Conservation (phyloP, 305 asterid species). For the Ajuga reptans region DNA sequence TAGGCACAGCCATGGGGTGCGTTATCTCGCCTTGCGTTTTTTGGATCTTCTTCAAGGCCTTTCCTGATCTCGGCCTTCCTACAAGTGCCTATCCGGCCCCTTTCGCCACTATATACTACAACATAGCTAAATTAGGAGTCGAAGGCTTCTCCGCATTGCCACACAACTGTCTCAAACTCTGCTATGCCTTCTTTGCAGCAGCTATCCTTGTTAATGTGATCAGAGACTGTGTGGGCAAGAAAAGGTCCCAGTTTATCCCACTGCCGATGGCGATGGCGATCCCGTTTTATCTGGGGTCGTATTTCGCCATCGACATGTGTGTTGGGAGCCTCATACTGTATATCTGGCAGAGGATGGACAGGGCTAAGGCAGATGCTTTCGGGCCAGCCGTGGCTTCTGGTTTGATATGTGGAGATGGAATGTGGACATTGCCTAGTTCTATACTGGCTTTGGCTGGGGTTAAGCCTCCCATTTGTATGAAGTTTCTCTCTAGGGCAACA, state of each 20-base stretch:
- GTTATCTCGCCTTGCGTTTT: constrained; percentile 44
- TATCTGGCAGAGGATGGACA: constrained; percentile 43
- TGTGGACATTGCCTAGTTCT: constrained; percentile 48
- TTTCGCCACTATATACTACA: constrained; percentile 35
- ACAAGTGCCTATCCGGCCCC: constrained; percentile 42
- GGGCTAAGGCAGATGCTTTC: constrained; percentile 35
- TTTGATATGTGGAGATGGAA: constrained; percentile 51
- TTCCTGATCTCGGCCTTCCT: constrained; percentile 34
- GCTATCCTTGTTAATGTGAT: constrained; percentile 35
- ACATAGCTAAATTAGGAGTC: constrained; percentile 48
- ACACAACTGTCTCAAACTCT: constrained; percentile 37
- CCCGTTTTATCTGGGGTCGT: constrained; percentile 47
- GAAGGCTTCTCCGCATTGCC: constrained; percentile 55
- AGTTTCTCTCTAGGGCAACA: constrained; percentile 37
- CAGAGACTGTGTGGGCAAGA: constrained; percentile 29
- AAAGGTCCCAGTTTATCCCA: constrained; percentile 35
- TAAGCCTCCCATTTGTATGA: constrained; percentile 57
- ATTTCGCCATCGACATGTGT: constrained; percentile 60
- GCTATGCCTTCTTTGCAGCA: constrained; percentile 38
- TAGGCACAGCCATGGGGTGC: constrained; percentile 57
- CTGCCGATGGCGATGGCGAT: constrained; percentile 62
- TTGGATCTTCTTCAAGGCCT: constrained; percentile 49
- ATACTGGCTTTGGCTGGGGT: constrained; percentile 40
- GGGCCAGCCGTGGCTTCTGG: constrained; percentile 62
- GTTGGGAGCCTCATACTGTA: constrained; percentile 43